Conservation (phyloP, 192 early-diverging fungal species). For the Chytriomyces sp. region DNA sequence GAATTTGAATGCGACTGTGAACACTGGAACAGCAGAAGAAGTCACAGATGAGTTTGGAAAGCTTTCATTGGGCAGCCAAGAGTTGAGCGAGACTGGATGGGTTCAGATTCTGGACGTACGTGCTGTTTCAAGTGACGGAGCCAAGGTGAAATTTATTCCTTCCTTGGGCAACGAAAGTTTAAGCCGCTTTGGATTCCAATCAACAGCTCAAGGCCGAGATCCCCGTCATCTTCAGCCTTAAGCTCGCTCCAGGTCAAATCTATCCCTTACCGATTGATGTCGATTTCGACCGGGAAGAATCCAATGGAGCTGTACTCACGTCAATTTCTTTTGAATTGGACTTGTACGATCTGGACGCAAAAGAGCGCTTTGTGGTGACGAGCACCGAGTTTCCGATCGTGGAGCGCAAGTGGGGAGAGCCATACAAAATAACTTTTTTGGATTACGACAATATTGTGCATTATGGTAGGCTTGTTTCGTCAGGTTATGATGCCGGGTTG, state of each 20-base stretch:
- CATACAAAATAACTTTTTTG: constrained; percentile 69
- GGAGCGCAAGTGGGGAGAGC: constrained; percentile 46
- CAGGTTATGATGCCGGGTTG: neutral
- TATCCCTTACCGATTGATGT: constrained; percentile 51
- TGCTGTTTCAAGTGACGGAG: constrained; percentile 29
- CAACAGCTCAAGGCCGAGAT: constrained; percentile 29
- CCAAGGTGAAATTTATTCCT: constrained; percentile 17
- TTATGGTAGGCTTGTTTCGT: constrained; percentile 51
- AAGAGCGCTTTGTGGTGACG: constrained; percentile 27
- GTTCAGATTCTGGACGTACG: constrained; percentile 39
- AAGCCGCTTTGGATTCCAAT: neutral
- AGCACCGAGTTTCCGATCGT: constrained; percentile 32
- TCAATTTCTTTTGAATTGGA: constrained; percentile 36
- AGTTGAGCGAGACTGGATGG: constrained; percentile 27
- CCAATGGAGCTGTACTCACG: neutral
- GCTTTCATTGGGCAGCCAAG: neutral
- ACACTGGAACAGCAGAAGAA: neutral
- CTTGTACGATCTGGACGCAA: constrained; percentile 32
- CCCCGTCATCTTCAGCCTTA: constrained; percentile 43
- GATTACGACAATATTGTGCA: constrained; percentile 72
- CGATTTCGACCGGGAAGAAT: constrained; percentile 20
- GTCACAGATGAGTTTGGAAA: constrained; percentile 11
- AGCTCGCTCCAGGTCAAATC: constrained; percentile 53
- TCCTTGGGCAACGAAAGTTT: neutral
- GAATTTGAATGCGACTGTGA: neutral